Percentiles rank a stretch among this genome's conserved stretches.
Conservation (phyloP, 108 stramenopile genomes). For the Pseudonitzschia pungens region DNA sequence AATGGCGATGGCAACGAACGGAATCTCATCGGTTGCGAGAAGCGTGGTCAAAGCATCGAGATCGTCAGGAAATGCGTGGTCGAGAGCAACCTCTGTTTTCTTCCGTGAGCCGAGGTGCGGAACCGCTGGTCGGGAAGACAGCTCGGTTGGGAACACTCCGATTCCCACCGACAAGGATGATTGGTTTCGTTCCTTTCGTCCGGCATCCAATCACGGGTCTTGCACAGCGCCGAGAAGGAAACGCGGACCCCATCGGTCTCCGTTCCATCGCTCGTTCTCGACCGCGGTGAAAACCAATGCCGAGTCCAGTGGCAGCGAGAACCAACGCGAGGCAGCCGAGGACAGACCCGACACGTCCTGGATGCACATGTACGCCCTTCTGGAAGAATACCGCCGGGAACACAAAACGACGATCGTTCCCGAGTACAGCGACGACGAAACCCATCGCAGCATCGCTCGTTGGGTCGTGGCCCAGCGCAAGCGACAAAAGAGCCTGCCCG, state of each 20-base stretch:
- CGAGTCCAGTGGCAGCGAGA: too few species aligned
- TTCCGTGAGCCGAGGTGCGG: too few species aligned
- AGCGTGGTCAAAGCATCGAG: not conserved
- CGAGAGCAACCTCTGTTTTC: not conserved
- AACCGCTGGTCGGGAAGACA: not conserved
- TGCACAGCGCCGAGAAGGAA: too few species aligned
- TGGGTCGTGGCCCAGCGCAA: not conserved
- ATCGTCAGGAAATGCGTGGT: too few species aligned
- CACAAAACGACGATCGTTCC: conserved; percentile 1
- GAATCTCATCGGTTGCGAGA: not conserved
- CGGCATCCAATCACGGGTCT: too few species aligned
- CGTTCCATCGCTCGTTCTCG: too few species aligned
- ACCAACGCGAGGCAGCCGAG: too few species aligned
- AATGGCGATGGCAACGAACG: not conserved
- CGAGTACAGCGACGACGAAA: not conserved
- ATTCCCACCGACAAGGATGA: too few species aligned
- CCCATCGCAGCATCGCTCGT: not conserved
- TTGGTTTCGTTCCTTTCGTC: too few species aligned
- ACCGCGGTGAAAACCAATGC: too few species aligned
- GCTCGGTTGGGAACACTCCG: too few species aligned
- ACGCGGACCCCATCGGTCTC: too few species aligned
- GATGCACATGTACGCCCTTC: not conserved
- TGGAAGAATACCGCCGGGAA: not conserved
- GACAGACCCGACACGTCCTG: not conserved
- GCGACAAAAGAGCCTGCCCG: not conserved